Evolutionary conservation across 805 yeast genomes (phyloP).

Genomic region (Pichia heedii): DNA sequence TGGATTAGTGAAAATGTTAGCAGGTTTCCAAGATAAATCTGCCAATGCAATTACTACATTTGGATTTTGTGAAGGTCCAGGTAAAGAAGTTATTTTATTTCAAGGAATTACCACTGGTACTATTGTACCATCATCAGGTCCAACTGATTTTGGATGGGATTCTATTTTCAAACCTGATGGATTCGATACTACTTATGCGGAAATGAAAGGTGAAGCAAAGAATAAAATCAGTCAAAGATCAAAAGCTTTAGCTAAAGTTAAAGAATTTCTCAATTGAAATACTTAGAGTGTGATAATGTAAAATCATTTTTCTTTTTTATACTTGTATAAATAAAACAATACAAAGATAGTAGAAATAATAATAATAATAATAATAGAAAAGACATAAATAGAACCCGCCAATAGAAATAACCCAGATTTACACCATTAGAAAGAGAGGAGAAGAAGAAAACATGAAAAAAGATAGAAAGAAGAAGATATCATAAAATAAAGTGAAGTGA

Average conservation of each 20-base stretch:
- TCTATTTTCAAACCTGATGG: slow-evolving; percentile 82
- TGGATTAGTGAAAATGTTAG: slow-evolving; percentile 69
- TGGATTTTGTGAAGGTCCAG: slow-evolving; percentile 84
- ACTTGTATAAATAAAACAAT: slow-evolving; percentile 2
- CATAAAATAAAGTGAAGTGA: too few relatives aligned
- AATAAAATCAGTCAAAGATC: slow-evolving; percentile 82
- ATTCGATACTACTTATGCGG: slow-evolving; percentile 71
- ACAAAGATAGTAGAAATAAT: neutral
- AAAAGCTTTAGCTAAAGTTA: slow-evolving; percentile 69
- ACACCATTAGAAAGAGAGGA: too few relatives aligned
- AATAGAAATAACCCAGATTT: too few relatives aligned
- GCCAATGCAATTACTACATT: slow-evolving; percentile 90
- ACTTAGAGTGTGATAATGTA: too few relatives aligned
- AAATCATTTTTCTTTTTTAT: neutral
- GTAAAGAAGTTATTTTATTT: slow-evolving; percentile 59
- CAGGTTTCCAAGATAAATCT: slow-evolving; percentile 70
- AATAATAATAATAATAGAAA: too few relatives aligned
- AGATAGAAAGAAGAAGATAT: too few relatives aligned
- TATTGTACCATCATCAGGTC: slow-evolving; percentile 67
- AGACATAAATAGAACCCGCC: too few relatives aligned
- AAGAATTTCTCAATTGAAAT: slow-evolving; percentile 38
- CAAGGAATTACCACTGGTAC: slow-evolving; percentile 78
- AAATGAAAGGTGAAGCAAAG: slow-evolving; percentile 69
- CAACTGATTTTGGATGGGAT: slow-evolving; percentile 89
- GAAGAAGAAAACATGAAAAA: too few relatives aligned